Conservation (phyloP, 2,329 filamentous ascomycete genomes). For the Talaromyces funiculosus region DNA sequence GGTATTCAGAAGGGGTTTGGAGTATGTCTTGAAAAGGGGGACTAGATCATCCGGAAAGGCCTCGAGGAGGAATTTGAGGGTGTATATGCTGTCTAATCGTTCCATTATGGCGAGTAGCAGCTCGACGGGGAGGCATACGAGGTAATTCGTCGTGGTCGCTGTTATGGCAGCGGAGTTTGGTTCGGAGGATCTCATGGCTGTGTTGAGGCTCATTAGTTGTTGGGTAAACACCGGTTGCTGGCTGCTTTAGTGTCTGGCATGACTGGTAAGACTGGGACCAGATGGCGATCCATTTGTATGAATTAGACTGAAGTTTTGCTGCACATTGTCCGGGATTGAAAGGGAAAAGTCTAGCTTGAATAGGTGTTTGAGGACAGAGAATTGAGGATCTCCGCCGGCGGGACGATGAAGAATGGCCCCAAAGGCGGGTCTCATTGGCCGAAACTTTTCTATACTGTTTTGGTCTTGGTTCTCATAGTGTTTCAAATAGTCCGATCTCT, state of each 20-base stretch:
- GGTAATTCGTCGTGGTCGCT: not conserved
- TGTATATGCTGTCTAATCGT: constrained; percentile 9
- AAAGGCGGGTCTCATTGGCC: not conserved
- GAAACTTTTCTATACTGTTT: not conserved
- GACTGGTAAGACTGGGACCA: not conserved
- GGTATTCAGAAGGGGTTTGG: constrained; percentile 7
- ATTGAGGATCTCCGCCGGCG: not conserved
- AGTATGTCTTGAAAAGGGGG: constrained; percentile 5
- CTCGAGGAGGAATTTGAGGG: constrained; percentile 8
- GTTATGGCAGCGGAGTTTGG: not conserved
- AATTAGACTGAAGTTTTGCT: not conserved
- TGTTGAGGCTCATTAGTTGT: not conserved
- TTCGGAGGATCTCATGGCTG: not conserved
- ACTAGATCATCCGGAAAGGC: constrained; percentile 6
- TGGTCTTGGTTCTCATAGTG: not conserved
- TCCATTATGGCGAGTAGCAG: constrained; percentile 9
- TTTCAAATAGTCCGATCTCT: not conserved
- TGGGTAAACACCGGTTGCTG: not conserved
- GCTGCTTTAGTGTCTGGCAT: not conserved
- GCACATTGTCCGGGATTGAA: not conserved
- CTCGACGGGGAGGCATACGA: constrained; percentile 9
- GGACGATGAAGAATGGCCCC: not conserved
- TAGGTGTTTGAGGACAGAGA: not conserved
- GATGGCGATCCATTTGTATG: not conserved
- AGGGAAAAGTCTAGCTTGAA: not conserved